Evolutionary conservation across 129 eudicot species (phyloP).

Genomic region (Chrysanthemum makinoi): DNA sequence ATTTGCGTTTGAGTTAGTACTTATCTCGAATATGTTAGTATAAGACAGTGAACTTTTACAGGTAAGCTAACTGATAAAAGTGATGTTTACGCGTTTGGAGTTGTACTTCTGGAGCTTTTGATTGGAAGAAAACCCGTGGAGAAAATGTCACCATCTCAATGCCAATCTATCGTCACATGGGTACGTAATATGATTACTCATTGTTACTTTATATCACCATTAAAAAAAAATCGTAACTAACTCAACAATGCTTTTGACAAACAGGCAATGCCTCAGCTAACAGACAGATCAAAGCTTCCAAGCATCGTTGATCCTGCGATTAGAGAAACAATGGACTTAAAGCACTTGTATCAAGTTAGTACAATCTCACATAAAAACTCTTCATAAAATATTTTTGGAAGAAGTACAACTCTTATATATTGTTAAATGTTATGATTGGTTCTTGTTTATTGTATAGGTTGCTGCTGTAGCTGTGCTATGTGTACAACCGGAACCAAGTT

Average conservation of each 20-base stretch:
- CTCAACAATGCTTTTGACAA: conserved; percentile 9
- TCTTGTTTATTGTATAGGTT: conserved; percentile 44
- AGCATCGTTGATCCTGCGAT: conserved; percentile 75
- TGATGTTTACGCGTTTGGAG: conserved; percentile 96
- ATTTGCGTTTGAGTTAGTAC: background rate
- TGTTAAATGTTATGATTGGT: too few relatives aligned
- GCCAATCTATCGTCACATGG: conserved; percentile 90
- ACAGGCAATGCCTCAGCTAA: conserved; percentile 93
- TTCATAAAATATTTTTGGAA: background rate
- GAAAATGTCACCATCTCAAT: conserved; percentile 62
- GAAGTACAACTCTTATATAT: too few relatives aligned
- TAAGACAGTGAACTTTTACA: conserved; percentile 20
- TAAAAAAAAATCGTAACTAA: conserved; percentile 1
- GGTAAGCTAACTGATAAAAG: conserved; percentile 95
- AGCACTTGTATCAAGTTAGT: conserved; percentile 91
- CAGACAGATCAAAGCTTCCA: conserved; percentile 82
- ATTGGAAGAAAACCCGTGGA: conserved; percentile 88
- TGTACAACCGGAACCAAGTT: conserved; percentile 96
- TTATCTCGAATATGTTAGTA: background rate
- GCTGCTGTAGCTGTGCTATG: conserved; percentile 96
- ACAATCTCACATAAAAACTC: background rate
- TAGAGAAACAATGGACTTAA: conserved; percentile 75
- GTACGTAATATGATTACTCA: conserved; percentile 29
- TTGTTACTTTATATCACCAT: background rate
- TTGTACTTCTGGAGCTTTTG: conserved; percentile 86